A percentile compares a stretch with the other conserved stretches of the same genome.
These are phyloP conservation scores for Bromus sterilis DNA, from an alignment of 176 grass and related monocot genomes.

Conservation along the genomic window DNA sequence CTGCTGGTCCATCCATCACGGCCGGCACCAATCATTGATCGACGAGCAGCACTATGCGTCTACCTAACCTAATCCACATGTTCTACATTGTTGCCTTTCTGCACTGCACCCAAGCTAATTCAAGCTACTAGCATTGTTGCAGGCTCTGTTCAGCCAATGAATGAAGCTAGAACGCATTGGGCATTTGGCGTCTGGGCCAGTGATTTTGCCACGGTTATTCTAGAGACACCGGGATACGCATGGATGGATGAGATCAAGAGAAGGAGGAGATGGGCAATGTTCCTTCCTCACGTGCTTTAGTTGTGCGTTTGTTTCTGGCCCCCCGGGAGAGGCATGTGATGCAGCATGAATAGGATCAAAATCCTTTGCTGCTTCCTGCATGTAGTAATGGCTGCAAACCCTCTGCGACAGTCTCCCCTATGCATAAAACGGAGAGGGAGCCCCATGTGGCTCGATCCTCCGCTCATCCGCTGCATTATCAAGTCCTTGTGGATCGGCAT, in stretches of 20 bases:
- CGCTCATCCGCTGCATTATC: not conserved
- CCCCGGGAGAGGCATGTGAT: slow-evolving; percentile 25
- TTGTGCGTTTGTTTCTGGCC: not conserved
- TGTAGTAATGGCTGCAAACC: slow-evolving; percentile 18
- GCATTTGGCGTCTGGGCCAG: not conserved
- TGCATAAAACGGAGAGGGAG: slow-evolving; percentile 9
- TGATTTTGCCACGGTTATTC: not conserved
- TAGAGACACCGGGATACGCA: not conserved
- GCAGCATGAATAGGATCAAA: slow-evolving; percentile 7
- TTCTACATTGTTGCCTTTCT: not conserved
- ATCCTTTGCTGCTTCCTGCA: slow-evolving; percentile 9
- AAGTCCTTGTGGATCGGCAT: not conserved
- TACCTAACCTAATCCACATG: not conserved
- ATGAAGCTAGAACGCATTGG: not conserved
- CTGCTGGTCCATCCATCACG: slow-evolving; percentile 8
- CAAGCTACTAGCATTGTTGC: not conserved
- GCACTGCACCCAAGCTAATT: not conserved
- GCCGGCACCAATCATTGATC: slow-evolving; percentile 46
- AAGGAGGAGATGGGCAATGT: not conserved
- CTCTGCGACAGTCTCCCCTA: not conserved
- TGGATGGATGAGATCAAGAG: not conserved
- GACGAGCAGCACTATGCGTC: not conserved
- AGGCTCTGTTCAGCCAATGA: not conserved
- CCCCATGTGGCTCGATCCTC: slow-evolving; percentile 13
- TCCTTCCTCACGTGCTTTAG: slow-evolving; percentile 17